These are phyloP conservation scores for Bruguiera gymnorhiza DNA, from an alignment of 345 rosid genomes.

Conservation along the genomic window DNA sequence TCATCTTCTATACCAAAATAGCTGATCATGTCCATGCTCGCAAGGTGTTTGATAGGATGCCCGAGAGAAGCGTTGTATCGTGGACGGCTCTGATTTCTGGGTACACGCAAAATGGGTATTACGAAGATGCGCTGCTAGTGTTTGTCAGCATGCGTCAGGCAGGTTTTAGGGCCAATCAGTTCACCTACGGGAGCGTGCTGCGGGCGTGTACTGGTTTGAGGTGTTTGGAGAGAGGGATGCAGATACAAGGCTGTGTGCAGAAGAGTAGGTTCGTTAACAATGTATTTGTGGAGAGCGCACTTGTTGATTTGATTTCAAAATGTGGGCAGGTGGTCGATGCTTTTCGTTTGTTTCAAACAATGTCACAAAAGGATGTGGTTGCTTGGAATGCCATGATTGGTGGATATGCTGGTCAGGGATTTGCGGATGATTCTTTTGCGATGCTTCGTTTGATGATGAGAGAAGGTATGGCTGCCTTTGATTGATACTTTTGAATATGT, in stretches of 20 bases:
- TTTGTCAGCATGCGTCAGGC: slow-evolving; percentile 17
- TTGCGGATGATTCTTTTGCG: slow-evolving; percentile 37
- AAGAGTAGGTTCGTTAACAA: slow-evolving; percentile 25
- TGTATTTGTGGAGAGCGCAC: slow-evolving; percentile 25
- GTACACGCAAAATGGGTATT: slow-evolving; percentile 16
- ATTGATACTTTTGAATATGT: slow-evolving; percentile 2
- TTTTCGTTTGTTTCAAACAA: slow-evolving; percentile 20
- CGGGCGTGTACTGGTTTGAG: slow-evolving; percentile 24
- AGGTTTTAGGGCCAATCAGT: slow-evolving; percentile 24
- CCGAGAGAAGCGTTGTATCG: slow-evolving; percentile 18
- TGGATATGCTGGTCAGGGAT: slow-evolving; percentile 30
- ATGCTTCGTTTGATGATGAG: slow-evolving; percentile 50
- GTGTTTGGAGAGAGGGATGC: slow-evolving; percentile 27
- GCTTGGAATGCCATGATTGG: slow-evolving; percentile 28
- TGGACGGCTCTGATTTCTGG: slow-evolving; percentile 33
- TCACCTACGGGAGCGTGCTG: slow-evolving; percentile 27
- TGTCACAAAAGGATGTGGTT: slow-evolving; percentile 25
- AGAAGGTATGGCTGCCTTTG: slow-evolving; percentile 45
- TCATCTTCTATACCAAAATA: slow-evolving; percentile 8
- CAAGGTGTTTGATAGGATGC: slow-evolving; percentile 25
- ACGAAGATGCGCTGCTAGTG: slow-evolving; percentile 16
- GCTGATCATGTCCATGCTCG: slow-evolving; percentile 10
- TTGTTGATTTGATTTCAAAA: slow-evolving; percentile 30
- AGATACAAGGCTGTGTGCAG: slow-evolving; percentile 24
- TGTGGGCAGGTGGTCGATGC: slow-evolving; percentile 27